Evolutionary conservation across 1,284 basidiomycete genomes (phyloP), one percentile per base, ranked within the genome.

Genomic region (Violaceomyces palustris): DNA sequence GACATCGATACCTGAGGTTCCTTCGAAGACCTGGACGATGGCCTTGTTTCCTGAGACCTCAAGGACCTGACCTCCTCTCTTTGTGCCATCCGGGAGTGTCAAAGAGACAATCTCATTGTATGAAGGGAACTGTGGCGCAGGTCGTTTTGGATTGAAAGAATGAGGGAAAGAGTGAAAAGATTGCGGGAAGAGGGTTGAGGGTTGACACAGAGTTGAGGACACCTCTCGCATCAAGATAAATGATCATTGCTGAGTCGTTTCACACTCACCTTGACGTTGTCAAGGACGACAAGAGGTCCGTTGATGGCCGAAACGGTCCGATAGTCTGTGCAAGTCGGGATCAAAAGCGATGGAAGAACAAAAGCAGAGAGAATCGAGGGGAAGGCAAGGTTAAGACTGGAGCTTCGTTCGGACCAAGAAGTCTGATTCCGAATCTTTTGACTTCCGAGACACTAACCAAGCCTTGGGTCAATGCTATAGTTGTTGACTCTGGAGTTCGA

Each of bases 101-200:
- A 98, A 79, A 68, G 88, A 85, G 25, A 98, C 94, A 67, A 97
- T 98, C 79, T 99, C 94, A 75, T 98, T 98, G 81, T 96, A 99
- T n/a, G 91, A 91, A 4, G 93, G 88, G 76, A 98, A 98, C 61
- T n/a, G n/a, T n/a, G n/a, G n/a, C n/a, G n/a, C n/a, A n/a, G n/a
- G n/a, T 55, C 12, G 21, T n/a, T 22, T 15, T 11, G 7, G 18
- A 29, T 31, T 19, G 17, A 18, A 14, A 17, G n/a, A 22, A 11
- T 31, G 29, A 15, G 32, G 30, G n/a, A 33, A n/a, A 19, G 11
- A 19, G 31, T 9, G n/a, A 22, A 24, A 7, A 3, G n/a, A 30
- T 11, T 18, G 14, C 15, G 36, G 28, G 36, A 10, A 12, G 34
- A 10, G n/a, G 14, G 15, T 23, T 12, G 87, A 91, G 65, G 10